Evolutionary conservation across 83 land plant species (phyloP).

Genomic region (Thuja plicata): DNA sequence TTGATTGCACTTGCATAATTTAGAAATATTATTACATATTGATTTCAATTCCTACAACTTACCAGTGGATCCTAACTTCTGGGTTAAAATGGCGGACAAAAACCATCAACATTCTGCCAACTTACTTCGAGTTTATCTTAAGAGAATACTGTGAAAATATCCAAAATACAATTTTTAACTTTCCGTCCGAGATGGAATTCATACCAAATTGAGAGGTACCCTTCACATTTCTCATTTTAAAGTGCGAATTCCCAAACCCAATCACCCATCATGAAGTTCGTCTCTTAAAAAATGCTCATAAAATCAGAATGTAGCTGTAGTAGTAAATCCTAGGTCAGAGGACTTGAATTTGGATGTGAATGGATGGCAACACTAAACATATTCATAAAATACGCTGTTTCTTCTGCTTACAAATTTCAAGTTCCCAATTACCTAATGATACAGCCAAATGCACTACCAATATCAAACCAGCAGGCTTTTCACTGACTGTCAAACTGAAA

Average conservation of each 20-base stretch:
- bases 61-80: not conserved
- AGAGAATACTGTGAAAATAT: not conserved
- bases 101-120: not conserved
- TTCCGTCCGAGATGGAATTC: not conserved
- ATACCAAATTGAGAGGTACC: not conserved
- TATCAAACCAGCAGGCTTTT: not conserved
- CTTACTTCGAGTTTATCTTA: not conserved
- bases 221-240: not conserved
- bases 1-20: not conserved
- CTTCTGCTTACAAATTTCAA: not conserved
- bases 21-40: not conserved
- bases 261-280: not conserved
- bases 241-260: not conserved
- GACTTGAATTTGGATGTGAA: not conserved
- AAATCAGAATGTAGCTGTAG: not conserved
- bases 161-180: not conserved
- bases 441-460: not conserved
- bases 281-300: not conserved
- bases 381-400: not conserved
- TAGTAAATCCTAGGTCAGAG: not conserved
- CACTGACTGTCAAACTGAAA: not conserved
- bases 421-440: not conserved
- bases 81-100: not conserved
- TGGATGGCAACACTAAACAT: not conserved
- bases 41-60: not conserved